Evolutionary conservation across 495 filamentous ascomycete species (phyloP).

Genomic region (Neurospora sp.): DNA sequence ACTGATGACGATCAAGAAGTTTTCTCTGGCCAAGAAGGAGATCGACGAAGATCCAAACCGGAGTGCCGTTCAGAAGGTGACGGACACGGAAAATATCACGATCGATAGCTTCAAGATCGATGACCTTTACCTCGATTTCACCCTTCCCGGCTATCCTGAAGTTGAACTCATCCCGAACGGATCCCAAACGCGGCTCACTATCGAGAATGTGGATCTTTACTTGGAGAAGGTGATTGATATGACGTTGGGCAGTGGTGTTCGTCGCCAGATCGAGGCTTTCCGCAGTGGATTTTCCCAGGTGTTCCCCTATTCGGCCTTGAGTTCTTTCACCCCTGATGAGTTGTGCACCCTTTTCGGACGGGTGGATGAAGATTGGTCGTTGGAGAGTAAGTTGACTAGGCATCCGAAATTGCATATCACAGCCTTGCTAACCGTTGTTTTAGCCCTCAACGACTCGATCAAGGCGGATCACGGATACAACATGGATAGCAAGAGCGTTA

Average conservation of each 20-base stretch:
- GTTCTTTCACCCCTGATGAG: conserved; percentile 92
- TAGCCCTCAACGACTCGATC: conserved; percentile 93
- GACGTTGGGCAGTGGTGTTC: conserved; percentile 81
- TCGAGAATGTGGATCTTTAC: conserved; percentile 82
- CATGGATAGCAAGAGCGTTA: conserved; percentile 96
- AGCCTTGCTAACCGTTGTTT: conserved; percentile 5
- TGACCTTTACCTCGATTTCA: conserved; percentile 87
- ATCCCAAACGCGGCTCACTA: conserved; percentile 62
- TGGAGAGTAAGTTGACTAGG: conserved; percentile 65
- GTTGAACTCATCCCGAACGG: conserved; percentile 78
- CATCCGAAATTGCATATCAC: not conserved
- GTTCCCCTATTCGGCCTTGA: conserved; percentile 86
- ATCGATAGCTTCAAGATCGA: conserved; percentile 71
- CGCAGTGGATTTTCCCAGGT: conserved; percentile 87
- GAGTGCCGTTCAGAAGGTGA: conserved; percentile 56
- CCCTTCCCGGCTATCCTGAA: conserved; percentile 80
- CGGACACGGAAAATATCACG: conserved; percentile 54
- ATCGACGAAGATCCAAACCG: conserved; percentile 62
- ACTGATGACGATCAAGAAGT: conserved; percentile 79
- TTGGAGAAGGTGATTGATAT: conserved; percentile 84
- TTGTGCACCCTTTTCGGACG: conserved; percentile 94
- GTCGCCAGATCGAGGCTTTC: conserved; percentile 85
- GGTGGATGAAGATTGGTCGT: conserved; percentile 92
- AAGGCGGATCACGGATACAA: conserved; percentile 99
- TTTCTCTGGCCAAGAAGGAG: conserved; percentile 68